Conservation (phyloP, 441 rosid species). For the Aleurites moluccanus region DNA sequence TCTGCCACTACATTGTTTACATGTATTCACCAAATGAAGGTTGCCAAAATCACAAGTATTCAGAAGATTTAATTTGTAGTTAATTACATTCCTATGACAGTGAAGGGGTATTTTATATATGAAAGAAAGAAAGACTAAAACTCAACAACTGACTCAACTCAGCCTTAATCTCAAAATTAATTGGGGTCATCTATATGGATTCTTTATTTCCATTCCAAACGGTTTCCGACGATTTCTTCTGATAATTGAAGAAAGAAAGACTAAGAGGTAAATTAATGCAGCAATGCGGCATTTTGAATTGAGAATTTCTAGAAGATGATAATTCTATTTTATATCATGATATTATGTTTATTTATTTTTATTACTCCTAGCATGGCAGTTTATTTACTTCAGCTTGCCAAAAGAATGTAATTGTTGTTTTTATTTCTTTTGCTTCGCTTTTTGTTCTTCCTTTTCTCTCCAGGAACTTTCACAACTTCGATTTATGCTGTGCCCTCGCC, state of each 20-base stretch:
- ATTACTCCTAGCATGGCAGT: background rate
- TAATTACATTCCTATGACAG: background rate
- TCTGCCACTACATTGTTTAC: too few relatives aligned
- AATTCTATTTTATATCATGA: background rate
- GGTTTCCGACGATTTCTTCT: too few relatives aligned
- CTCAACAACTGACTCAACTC: too few relatives aligned
- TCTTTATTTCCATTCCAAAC: too few relatives aligned
- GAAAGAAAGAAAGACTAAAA: background rate
- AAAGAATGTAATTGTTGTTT: background rate
- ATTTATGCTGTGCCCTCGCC: conserved; percentile 72
- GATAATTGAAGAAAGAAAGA: background rate
- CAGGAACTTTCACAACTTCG: conserved; percentile 88
- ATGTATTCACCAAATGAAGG: background rate
- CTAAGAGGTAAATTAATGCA: background rate
- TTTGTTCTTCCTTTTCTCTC: conserved; percentile 1
- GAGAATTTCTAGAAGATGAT: background rate
- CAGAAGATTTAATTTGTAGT: background rate
- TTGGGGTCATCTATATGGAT: too few relatives aligned
- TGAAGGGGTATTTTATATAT: background rate
- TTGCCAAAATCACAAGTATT: background rate
- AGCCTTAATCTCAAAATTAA: too few relatives aligned
- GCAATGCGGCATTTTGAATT: background rate
- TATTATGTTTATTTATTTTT: background rate
- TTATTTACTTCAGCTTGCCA: background rate
- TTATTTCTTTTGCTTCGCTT: conserved; percentile 14